These are phyloP conservation scores for Stenogyne calaminthoides DNA, from an alignment of 305 asterid genomes.

Conservation along the genomic window DNA sequence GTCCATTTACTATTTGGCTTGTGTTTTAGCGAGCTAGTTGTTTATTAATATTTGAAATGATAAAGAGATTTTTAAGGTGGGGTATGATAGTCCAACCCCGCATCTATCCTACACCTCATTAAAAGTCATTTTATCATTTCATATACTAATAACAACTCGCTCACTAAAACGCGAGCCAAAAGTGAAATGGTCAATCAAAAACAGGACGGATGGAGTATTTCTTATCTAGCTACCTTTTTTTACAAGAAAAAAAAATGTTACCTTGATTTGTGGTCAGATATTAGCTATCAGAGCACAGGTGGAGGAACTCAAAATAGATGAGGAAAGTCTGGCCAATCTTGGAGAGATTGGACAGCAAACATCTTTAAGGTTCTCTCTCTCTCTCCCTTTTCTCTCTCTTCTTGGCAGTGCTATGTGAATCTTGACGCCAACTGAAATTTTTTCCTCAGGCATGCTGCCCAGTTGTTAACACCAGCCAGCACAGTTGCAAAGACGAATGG, in stretches of 20 bases:
- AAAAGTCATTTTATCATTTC: too few species aligned
- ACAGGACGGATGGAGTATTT: too few species aligned
- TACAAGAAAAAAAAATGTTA: not conserved
- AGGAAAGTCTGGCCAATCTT: conserved; percentile 86
- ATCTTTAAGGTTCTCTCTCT: conserved; percentile 65
- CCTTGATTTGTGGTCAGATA: conserved; percentile 49
- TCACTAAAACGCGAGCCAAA: too few species aligned
- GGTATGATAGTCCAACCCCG: too few species aligned
- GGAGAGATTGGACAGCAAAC: conserved; percentile 91
- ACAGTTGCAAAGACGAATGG: conserved; percentile 85
- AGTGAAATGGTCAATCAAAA: too few species aligned
- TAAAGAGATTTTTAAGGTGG: too few species aligned
- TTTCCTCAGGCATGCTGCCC: conserved; percentile 75
- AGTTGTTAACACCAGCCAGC: conserved; percentile 90
- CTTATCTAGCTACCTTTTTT: not conserved
- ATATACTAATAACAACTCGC: too few species aligned
- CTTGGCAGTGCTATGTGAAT: too few species aligned
- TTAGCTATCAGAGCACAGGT: conserved; percentile 96
- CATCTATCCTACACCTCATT: too few species aligned
- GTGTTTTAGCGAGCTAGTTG: too few species aligned
- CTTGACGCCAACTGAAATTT: not conserved
- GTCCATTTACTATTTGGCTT: too few species aligned
- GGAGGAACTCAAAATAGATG: conserved; percentile 80
- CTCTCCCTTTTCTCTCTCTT: not conserved
- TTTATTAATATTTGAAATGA: too few species aligned